phyloP scores from a whole-genome alignment of 2,329 filamentous ascomycete genomes.

The Teratosphaeria destructans region DNA sequence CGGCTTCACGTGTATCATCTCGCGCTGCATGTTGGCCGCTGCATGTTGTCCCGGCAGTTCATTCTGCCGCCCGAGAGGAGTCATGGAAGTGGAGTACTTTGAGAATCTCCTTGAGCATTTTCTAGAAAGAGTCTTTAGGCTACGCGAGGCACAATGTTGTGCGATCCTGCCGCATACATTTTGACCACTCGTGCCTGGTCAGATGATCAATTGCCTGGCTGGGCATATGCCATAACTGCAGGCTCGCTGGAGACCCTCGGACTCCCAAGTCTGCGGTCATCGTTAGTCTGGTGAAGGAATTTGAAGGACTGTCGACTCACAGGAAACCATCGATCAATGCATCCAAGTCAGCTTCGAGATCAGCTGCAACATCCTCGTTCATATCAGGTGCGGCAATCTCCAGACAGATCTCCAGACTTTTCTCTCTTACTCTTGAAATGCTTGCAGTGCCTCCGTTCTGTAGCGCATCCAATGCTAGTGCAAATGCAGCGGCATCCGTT shows the following conservation, averaged over 20 bases:
- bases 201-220: constrained; percentile 34
- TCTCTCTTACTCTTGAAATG: constrained; percentile 9
- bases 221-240: constrained; percentile 7
- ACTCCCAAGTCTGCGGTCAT: constrained; percentile 3
- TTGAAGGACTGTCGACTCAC: constrained; percentile 5
- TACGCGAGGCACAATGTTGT: no score
- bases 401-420: constrained; percentile 10
- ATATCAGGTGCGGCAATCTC: constrained; percentile 14
- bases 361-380: constrained; percentile 9
- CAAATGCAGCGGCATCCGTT: constrained; percentile 19
- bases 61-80: no score
- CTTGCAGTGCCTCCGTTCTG: constrained; percentile 17
- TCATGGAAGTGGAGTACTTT: no score
- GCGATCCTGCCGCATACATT: no score
- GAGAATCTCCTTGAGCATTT: no score
- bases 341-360: constrained; percentile 8
- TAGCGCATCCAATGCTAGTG: constrained; percentile 20
- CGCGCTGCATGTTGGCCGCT: no score
- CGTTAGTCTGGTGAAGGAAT: not conserved
- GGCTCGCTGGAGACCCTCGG: constrained; percentile 7
- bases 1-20: no score
- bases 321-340: constrained; percentile 15
- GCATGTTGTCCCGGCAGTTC: no score
- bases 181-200: not conserved
- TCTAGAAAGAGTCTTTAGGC: no score